A percentile compares a stretch with the other conserved stretches of the same genome.
These are phyloP conservation scores for Onygenales sp. DNA, from an alignment of 2,329 filamentous ascomycete species.

Conservation along the genomic window DNA sequence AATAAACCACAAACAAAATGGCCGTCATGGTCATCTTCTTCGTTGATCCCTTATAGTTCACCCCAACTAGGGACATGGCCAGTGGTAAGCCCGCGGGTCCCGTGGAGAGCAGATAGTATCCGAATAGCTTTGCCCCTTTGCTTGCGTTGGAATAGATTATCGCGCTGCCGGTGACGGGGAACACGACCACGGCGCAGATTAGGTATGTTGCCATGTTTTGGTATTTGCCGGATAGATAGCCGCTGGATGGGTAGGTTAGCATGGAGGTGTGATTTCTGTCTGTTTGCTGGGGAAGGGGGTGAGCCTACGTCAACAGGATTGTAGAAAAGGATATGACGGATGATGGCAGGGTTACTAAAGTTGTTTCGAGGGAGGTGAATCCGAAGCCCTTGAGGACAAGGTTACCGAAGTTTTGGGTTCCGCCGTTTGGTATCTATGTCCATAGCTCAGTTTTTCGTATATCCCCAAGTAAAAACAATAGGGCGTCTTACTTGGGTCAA, in stretches of 20 bases:
- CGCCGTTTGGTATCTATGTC: slow-evolving; percentile 51
- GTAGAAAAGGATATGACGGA: slow-evolving; percentile 40
- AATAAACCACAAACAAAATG: slow-evolving; percentile 47
- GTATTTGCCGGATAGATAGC: slow-evolving; percentile 44
- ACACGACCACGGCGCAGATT: slow-evolving; percentile 41
- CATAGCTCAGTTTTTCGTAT: slow-evolving; percentile 6
- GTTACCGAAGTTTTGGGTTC: slow-evolving; percentile 51
- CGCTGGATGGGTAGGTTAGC: slow-evolving; percentile 26
- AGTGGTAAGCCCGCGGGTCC: slow-evolving; percentile 48
- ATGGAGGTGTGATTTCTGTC: too few species aligned
- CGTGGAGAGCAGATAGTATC: slow-evolving; percentile 48
- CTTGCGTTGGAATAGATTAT: slow-evolving; percentile 42
- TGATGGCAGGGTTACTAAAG: slow-evolving; percentile 51
- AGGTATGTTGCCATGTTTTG: slow-evolving; percentile 45
- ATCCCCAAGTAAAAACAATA: background rate
- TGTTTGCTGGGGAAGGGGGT: slow-evolving; percentile 27
- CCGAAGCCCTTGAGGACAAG: slow-evolving; percentile 48
- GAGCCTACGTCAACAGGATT: background rate
- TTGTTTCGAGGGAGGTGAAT: slow-evolving; percentile 45
- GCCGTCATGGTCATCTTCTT: slow-evolving; percentile 54
- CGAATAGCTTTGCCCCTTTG: slow-evolving; percentile 42
- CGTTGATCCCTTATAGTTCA: slow-evolving; percentile 48
- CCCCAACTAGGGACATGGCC: slow-evolving; percentile 45
- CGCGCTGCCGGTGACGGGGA: slow-evolving; percentile 44
- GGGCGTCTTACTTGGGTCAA: slow-evolving; percentile 22